Conservation (phyloP, 2,329 filamentous ascomycete species). For the Arthrobotrys sphaeroides region DNA sequence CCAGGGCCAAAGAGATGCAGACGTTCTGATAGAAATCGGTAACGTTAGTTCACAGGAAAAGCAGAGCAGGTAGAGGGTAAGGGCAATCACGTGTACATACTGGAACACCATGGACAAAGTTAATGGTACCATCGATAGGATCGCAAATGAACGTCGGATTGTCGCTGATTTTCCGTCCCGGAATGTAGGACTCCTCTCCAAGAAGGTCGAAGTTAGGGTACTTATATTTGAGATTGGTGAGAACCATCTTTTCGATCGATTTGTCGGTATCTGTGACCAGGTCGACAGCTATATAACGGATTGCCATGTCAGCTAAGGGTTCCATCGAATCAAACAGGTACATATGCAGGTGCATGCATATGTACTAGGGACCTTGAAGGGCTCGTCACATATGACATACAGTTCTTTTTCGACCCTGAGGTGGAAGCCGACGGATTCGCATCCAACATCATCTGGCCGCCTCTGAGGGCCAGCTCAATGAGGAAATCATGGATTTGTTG, state of each 20-base stretch:
- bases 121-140: constrained; percentile 74
- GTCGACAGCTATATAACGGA: constrained; percentile 67
- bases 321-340: too few relatives aligned
- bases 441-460: constrained; percentile 62
- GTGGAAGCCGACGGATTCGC: constrained; percentile 64
- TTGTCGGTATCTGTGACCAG: constrained; percentile 75
- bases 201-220: constrained; percentile 73
- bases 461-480: constrained; percentile 70
- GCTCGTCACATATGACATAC: constrained; percentile 60
- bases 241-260: constrained; percentile 73
- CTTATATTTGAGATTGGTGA: constrained; percentile 65
- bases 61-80: neutral
- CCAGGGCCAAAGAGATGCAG: constrained; percentile 79
- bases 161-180: constrained; percentile 70
- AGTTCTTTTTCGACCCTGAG: constrained; percentile 73
- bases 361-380: neutral
- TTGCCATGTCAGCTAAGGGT: constrained; percentile 29
- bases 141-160: constrained; percentile 82
- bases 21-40: constrained; percentile 63
- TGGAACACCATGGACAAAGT: constrained; percentile 52
- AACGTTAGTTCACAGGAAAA: too few relatives aligned
- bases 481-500: constrained; percentile 68
- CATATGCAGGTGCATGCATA: neutral
- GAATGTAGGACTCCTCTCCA: constrained; percentile 79
- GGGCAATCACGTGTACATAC: constrained; percentile 24